Evolutionary conservation across 176 grass and related monocot genomes (phyloP), one percentile per base, ranked within the genome.

Genomic region (Phragmites australis): DNA sequence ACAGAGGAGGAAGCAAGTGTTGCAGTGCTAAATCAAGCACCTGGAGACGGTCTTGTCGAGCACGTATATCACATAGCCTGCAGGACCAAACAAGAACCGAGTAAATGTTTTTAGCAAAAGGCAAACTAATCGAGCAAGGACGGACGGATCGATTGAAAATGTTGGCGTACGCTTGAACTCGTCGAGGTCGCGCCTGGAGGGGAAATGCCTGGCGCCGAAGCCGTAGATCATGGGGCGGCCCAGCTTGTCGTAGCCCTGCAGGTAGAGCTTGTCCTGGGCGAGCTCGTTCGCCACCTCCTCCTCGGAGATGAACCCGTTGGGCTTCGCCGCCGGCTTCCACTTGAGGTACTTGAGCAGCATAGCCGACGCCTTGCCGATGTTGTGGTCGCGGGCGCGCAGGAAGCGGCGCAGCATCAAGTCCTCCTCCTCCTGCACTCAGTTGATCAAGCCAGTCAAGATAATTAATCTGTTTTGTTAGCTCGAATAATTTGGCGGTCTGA

Each of bases 121-220:
- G n/a, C n/a, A n/a, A n/a, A n/a, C n/a, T n/a, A n/a, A n/a, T n/a
- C n/a, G n/a, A n/a, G n/a, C n/a, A n/a, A n/a, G n/a, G n/a, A n/a
- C n/a, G n/a, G 34, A 37, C 34, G 34, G 34, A 37, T 37, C 34
- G n/a, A n/a, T n/a, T n/a, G n/a, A n/a, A n/a, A n/a, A n/a, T n/a
- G n/a, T n/a, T n/a, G n/a, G n/a, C 75, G 23, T 70, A 90, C 85
- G 66, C 44, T 85, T 92, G 52, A 97, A 85, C 83, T 94, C 94
- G 39, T 92, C 84, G n/a, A 92, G 44, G 56, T 83, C 81, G 1
- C 89, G 69, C 9, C 75, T 84, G 0, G 87, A 65, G 5, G 85
- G 79, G 58, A 53, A 39, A 68, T 97, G 94, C 1, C 70, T 77
- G 21, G 54, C 83, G n/a, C 75, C 87, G 58, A 92, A 82, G 29